phyloP scores from a whole-genome alignment of 2,329 filamentous ascomycete species.

The Teratosphaeriaceae sp. region DNA sequence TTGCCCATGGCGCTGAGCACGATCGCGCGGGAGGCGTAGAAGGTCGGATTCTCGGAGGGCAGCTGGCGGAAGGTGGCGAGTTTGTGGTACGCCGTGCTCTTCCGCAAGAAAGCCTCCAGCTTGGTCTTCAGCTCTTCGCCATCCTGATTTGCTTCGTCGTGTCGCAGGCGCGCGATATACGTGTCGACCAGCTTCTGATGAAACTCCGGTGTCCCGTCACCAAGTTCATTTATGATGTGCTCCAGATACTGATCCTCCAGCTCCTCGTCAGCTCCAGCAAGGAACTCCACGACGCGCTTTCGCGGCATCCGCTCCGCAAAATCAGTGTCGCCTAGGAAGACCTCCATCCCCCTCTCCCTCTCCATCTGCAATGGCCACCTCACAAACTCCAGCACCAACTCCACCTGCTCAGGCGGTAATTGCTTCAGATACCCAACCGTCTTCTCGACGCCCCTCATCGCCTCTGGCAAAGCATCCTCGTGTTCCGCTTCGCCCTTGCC shows the following conservation, averaged over 20 bases:
- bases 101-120: slow-evolving; percentile 67
- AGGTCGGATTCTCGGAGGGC: slow-evolving; percentile 71
- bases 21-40: slow-evolving; percentile 85
- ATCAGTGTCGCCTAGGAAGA: slow-evolving; percentile 88
- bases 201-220: slow-evolving; percentile 76
- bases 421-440: slow-evolving; percentile 89
- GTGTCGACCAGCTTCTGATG: slow-evolving; percentile 78
- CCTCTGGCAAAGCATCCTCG: slow-evolving; percentile 37
- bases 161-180: slow-evolving; percentile 52
- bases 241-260: slow-evolving; percentile 81
- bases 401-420: slow-evolving; percentile 77
- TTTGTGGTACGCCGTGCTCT: slow-evolving; percentile 69
- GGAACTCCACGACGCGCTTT: slow-evolving; percentile 65
- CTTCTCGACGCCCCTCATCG: slow-evolving; percentile 71
- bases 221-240: slow-evolving; percentile 81
- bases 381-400: slow-evolving; percentile 84
- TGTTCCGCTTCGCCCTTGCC: slow-evolving; percentile 51
- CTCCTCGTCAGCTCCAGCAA: slow-evolving; percentile 60
- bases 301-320: slow-evolving; percentile 88
- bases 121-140: slow-evolving; percentile 46
- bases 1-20: slow-evolving; percentile 92
- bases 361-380: slow-evolving; percentile 76
- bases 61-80: slow-evolving; percentile 63
- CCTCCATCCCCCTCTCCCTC: slow-evolving; percentile 75
- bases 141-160: slow-evolving; percentile 28